Evolutionary conservation across 129 eudicot species (phyloP).

Genomic region (Daucus carota): DNA sequence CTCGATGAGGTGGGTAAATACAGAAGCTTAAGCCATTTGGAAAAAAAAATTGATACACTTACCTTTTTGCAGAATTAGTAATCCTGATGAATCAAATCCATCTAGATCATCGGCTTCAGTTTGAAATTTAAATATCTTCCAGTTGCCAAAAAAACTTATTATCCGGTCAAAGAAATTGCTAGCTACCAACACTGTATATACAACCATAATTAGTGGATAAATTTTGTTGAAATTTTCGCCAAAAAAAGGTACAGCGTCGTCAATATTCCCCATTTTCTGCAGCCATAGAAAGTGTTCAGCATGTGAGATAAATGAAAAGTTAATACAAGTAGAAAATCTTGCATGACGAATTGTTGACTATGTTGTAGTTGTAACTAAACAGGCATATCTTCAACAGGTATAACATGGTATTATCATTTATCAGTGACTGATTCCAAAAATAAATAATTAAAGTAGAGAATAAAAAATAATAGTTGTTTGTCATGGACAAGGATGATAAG

Average conservation of each 20-base stretch:
- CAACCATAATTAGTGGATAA: slow-evolving; percentile 90
- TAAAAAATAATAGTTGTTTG: not conserved
- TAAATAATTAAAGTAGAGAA: not conserved
- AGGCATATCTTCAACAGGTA: not conserved
- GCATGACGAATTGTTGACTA: not conserved
- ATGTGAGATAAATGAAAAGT: not conserved
- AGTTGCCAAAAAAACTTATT: slow-evolving; percentile 53
- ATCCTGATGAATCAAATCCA: slow-evolving; percentile 82
- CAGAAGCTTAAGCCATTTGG: not conserved
- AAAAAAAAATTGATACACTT: not conserved
- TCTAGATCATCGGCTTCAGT: slow-evolving; percentile 69
- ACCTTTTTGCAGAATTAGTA: slow-evolving; percentile 76
- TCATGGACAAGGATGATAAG: not conserved
- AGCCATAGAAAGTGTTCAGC: slow-evolving; percentile 12
- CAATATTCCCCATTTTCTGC: slow-evolving; percentile 97
- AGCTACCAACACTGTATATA: slow-evolving; percentile 78
- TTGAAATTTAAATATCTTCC: slow-evolving; percentile 55
- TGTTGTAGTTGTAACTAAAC: not conserved
- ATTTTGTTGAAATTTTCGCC: slow-evolving; percentile 83
- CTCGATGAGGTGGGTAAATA: not conserved
- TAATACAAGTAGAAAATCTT: not conserved
- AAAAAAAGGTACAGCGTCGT: slow-evolving; percentile 88
- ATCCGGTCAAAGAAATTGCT: slow-evolving; percentile 84
- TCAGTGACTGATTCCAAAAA: not conserved
- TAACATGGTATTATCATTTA: not conserved